These are phyloP conservation scores for Massarina eburnea DNA, from an alignment of 2,329 filamentous ascomycete genomes.

Conservation along the genomic window DNA sequence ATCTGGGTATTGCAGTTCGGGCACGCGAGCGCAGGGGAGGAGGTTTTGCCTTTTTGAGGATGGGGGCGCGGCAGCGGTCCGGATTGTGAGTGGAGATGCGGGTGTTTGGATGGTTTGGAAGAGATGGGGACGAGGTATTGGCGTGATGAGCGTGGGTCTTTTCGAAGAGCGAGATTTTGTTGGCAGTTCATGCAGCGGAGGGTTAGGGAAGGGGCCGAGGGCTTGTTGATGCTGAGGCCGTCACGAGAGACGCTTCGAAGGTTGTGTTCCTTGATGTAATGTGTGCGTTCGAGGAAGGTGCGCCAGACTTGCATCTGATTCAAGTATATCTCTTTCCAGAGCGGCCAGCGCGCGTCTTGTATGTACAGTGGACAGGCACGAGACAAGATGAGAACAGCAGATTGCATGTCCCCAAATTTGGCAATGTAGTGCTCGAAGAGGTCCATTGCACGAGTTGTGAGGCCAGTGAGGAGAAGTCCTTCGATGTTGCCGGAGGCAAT, in stretches of 20 bases:
- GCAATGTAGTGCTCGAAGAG: constrained; percentile 75
- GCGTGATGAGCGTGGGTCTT: constrained; percentile 23
- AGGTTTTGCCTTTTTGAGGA: constrained; percentile 28
- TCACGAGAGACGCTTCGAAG: constrained; percentile 65
- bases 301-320: constrained; percentile 71
- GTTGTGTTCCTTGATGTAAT: constrained; percentile 77
- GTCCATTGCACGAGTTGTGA: constrained; percentile 71
- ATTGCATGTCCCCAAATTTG: constrained; percentile 77
- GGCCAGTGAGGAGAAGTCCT: constrained; percentile 75
- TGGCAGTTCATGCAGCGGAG: constrained; percentile 77
- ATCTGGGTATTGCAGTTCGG: constrained; percentile 64
- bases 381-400: constrained; percentile 72
- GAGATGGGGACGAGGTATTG: constrained; percentile 24
- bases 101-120: constrained; percentile 6
- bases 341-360: constrained; percentile 71
- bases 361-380: constrained; percentile 76
- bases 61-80: constrained; percentile 10
- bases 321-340: constrained; percentile 76
- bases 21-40: constrained; percentile 55
- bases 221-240: constrained; percentile 64
- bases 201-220: constrained; percentile 66
- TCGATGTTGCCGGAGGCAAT: constrained; percentile 71
- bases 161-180: constrained; percentile 52
- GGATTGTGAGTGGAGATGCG: constrained; percentile 3
- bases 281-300: constrained; percentile 71